These are phyloP conservation scores for Dichotomocladium elegans DNA, from an alignment of 371 early-diverging fungal genomes.

Conservation along the genomic window DNA sequence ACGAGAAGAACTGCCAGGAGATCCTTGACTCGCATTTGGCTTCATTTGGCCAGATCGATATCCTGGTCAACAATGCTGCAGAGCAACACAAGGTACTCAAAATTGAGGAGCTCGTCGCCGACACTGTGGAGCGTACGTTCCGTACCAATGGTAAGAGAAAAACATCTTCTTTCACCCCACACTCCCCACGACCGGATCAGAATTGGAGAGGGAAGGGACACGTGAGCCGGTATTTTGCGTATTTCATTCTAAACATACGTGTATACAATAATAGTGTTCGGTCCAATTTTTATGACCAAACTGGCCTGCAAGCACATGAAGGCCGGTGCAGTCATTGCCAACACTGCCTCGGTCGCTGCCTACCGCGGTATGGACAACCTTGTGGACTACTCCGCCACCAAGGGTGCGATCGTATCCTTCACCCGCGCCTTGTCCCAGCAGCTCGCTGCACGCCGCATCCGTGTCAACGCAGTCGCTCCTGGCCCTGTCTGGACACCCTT, in stretches of 20 bases:
- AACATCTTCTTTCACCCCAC: constrained; percentile 3
- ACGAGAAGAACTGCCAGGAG: constrained; percentile 39
- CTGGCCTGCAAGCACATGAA: constrained; percentile 45
- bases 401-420: constrained; percentile 56
- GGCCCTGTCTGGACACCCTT: constrained; percentile 68
- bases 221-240: not conserved
- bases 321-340: constrained; percentile 48
- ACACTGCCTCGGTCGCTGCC: constrained; percentile 60
- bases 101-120: constrained; percentile 34
- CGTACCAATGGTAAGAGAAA: constrained; percentile 42
- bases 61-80: constrained; percentile 64
- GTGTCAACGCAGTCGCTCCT: constrained; percentile 65
- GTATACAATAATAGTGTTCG: constrained; percentile 33
- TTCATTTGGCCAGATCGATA: constrained; percentile 51
- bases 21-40: constrained; percentile 38
- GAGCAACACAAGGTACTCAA: constrained; percentile 46
- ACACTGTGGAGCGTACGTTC: constrained; percentile 44
- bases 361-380: constrained; percentile 54
- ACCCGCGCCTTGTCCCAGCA: constrained; percentile 61
- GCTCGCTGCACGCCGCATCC: constrained; percentile 54
- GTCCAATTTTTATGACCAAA: constrained; percentile 58
- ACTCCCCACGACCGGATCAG: too few relatives aligned
- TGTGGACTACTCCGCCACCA: constrained; percentile 57
- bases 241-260: not conserved
- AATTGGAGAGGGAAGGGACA: not conserved